Conservation (phyloP, 2,329 filamentous ascomycete genomes). For the Plenodomus tracheiphilus region DNA sequence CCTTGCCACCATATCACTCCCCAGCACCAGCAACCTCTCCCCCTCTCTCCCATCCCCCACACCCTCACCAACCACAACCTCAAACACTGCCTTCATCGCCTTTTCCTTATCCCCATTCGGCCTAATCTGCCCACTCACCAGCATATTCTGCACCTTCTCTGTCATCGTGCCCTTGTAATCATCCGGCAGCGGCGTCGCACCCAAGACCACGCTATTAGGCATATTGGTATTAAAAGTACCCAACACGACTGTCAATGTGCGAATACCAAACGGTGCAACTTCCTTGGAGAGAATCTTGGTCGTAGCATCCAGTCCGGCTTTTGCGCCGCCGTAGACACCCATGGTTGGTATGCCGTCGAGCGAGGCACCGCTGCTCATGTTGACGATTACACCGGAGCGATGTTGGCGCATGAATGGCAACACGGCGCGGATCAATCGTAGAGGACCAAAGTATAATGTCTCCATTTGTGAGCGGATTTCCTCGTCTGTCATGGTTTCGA, state of each 20-base stretch:
- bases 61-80: no score
- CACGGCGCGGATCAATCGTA: background rate
- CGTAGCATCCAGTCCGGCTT: constrained; percentile 1
- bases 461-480: constrained; percentile 1
- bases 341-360: constrained; percentile 1
- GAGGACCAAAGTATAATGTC: background rate
- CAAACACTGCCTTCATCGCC: no score
- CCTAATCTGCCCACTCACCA: no score
- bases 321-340: background rate
- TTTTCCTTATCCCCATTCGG: no score
- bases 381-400: background rate
- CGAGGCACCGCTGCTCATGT: constrained; percentile 1
- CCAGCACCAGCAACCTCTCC: no score
- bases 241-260: constrained; percentile 1
- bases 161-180: no score
- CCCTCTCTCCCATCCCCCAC: no score
- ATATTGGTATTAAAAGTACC: background rate
- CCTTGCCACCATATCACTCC: no score
- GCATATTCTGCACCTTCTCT: no score
- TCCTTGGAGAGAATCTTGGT: constrained; percentile 1
- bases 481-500: constrained; percentile 1
- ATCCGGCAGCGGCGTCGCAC: no score
- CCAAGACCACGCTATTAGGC: no score
- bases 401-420: constrained; percentile 1
- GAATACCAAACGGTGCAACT: constrained; percentile 1